These are phyloP conservation scores for Tolypocladium album DNA, from an alignment of 2,329 filamentous ascomycete genomes.

Conservation along the genomic window DNA sequence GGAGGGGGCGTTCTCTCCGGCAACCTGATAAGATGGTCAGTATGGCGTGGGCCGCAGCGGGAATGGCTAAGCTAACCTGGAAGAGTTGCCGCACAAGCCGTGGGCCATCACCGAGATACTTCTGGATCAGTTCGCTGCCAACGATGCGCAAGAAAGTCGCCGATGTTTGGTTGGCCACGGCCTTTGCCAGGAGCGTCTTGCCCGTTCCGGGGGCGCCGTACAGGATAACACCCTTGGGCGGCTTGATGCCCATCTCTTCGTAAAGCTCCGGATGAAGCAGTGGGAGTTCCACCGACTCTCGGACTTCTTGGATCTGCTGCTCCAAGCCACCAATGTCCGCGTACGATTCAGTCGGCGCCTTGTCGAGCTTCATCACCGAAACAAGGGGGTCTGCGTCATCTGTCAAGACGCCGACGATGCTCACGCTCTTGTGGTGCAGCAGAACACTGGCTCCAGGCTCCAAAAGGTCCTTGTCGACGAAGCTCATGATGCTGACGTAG, in stretches of 20 bases:
- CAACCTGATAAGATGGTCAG: constrained; percentile 46
- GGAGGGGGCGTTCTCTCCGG: constrained; percentile 88
- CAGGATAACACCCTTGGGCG: constrained; percentile 96
- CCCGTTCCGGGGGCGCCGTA: constrained; percentile 96
- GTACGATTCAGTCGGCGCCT: constrained; percentile 95
- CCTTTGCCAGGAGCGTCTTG: constrained; percentile 92
- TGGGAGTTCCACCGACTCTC: constrained; percentile 92
- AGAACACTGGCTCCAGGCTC: constrained; percentile 94
- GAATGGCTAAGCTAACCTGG: constrained; percentile 43
- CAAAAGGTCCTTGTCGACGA: constrained; percentile 96
- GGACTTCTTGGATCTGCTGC: constrained; percentile 90
- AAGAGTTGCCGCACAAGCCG: constrained; percentile 92
- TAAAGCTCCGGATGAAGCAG: constrained; percentile 93
- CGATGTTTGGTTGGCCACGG: constrained; percentile 97
- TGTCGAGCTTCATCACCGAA: constrained; percentile 98
- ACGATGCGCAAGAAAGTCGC: constrained; percentile 97
- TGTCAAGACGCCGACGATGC: constrained; percentile 92
- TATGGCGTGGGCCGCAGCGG: constrained; percentile 2
- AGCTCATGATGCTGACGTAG: constrained; percentile 99
- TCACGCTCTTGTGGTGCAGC: constrained; percentile 94
- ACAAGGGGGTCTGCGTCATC: constrained; percentile 94
- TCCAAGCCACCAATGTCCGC: constrained; percentile 97
- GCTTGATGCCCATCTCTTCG: constrained; percentile 99
- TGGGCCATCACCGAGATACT: constrained; percentile 94
- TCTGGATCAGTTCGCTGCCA: constrained; percentile 94